Conservation (phyloP, 2,329 filamentous ascomycete genomes). For the Penicillium digitatum region DNA sequence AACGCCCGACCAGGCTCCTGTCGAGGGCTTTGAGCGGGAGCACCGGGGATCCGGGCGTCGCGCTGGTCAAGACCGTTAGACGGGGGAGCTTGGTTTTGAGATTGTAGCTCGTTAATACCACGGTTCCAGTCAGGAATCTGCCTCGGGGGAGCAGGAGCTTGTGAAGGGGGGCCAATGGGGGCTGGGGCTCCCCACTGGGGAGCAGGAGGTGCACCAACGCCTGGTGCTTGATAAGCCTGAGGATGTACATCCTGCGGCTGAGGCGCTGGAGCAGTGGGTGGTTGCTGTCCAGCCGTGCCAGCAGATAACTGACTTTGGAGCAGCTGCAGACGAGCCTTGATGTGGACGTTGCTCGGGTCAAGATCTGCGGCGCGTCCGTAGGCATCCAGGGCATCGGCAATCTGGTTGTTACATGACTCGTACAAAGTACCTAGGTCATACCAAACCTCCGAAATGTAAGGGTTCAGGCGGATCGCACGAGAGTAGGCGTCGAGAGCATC, state of each 20-base stretch:
- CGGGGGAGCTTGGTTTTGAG: constrained; percentile 49
- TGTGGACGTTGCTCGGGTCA: constrained; percentile 88
- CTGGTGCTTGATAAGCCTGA: constrained; percentile 81
- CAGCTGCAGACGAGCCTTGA: constrained; percentile 88
- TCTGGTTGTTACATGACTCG: constrained; percentile 98
- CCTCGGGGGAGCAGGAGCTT: constrained; percentile 62
- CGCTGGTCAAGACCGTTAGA: constrained; percentile 79
- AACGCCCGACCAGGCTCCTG: constrained; percentile 68
- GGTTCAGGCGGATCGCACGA: constrained; percentile 90
- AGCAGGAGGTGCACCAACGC: constrained; percentile 75
- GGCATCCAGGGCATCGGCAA: constrained; percentile 89
- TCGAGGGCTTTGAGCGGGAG: constrained; percentile 71
- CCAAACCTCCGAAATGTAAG: constrained; percentile 98
- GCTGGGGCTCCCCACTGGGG: constrained; percentile 85
- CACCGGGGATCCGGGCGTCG: constrained; percentile 65
- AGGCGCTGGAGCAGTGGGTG: constrained; percentile 65
- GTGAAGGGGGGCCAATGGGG: constrained; percentile 45
- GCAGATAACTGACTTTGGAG: constrained; percentile 72
- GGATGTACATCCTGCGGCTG: constrained; percentile 93
- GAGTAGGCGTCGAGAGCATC: constrained; percentile 97
- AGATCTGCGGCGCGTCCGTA: constrained; percentile 93
- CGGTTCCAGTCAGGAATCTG: constrained; percentile 59
- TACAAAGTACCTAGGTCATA: constrained; percentile 98
- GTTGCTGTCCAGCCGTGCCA: constrained; percentile 60
- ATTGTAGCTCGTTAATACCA: constrained; percentile 73